Base-by-base conservation (phyloP, 2,329 filamentous ascomycete genomes). In the Zymoseptoria ardabiliae region DNA sequence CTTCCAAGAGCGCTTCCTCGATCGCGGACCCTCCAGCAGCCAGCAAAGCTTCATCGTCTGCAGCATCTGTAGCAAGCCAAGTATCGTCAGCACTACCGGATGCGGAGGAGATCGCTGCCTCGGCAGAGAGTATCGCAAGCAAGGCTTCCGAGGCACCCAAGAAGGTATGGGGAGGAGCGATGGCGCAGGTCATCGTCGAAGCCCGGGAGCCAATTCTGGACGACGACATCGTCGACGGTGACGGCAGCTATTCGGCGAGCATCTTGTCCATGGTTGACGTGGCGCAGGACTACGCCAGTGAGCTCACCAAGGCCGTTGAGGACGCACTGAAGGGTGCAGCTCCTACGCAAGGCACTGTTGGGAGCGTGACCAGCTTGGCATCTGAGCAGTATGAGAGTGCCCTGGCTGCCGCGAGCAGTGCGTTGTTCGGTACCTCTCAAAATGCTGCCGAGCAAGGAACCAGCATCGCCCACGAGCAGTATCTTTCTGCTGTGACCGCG, bases 341-440 rank as follows among this genome's bases (percentile, higher is more conserved):
- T 55, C 72, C 77, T 1, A 78, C 69, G 56, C 76, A 80, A 63
- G 79, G 78, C 5, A 72, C 70, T 21, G 76, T 77, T 3, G 80
- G 81, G 61, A 79, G 78, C 50, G 75, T 78, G 7, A 80, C 78
- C 2, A 83, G 80, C 53, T 65, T 84, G 30, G 82, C 82, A 30
- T 78, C 76, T 53, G 82, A 82, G 55, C 79, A 84, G 63, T 85
- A 85, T 63, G 77, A 79, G 17, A 80, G 77, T 61, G 84, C 83
- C 19, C 68, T 85, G 25, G 75, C 77, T 41, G 83, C 83, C 51
- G 84, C 83, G 0, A 85, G 82, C 56, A 79, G 75, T 56, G 80
- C 77, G 5, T 68, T 86, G 0, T 84, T 84, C 63, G 82, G 82
- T 13, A 78, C 75, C 10, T 65, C 77, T 56, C 71, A 77, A 57